Base-by-base conservation (phyloP, 768 basidiomycete species). In the Lentinula detonsa region DNA sequence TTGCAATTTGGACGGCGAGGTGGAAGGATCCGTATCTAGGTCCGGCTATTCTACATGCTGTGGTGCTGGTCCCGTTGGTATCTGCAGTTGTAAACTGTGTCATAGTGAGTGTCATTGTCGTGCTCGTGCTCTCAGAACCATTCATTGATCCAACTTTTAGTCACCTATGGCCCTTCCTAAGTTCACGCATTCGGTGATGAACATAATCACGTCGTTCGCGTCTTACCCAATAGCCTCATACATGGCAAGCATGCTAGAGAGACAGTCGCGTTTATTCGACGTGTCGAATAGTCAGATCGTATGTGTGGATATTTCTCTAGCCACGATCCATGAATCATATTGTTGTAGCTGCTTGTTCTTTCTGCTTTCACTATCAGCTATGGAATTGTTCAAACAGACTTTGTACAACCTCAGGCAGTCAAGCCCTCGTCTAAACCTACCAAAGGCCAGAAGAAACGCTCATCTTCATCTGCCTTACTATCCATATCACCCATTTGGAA, bases 1-100 rank as follows among this genome's bases (percentile, higher is more conserved):
- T 82, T 21, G 81, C 85, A 35, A 79, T 82, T 23, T 80, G 78
- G 73, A 85, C 86, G 9, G 81, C 83, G 34, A 79, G 86, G 64
- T 70, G 72, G 65, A 74, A 73, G 28, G 76, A 82, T 63, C 80
- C 85, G 13, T 61, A 85, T 13, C 71, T 77, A 65, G 90, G 90
- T 0, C 81, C 90, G 10, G 76, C 83, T 15, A 63, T 81, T 5
- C 81, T 86, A 2, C 90, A 92, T 72, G 66, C 74, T 8, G 55
- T 69, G 33, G 82, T 86, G 11, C 71, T 91, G 31, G 78, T 75
- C 13, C 89, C 90, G 1, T 69, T 90, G 52, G 70, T 82, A 28
- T 82, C 79, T 61, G 64, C 84, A 23, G 76, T 83, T 4, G 49
- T 31, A 31, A 60, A 52, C n/a, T 60, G 55, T 45, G 39, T 35